phyloP scores from a whole-genome alignment of 2,329 filamentous ascomycete species.

The Penicillium sp. region DNA sequence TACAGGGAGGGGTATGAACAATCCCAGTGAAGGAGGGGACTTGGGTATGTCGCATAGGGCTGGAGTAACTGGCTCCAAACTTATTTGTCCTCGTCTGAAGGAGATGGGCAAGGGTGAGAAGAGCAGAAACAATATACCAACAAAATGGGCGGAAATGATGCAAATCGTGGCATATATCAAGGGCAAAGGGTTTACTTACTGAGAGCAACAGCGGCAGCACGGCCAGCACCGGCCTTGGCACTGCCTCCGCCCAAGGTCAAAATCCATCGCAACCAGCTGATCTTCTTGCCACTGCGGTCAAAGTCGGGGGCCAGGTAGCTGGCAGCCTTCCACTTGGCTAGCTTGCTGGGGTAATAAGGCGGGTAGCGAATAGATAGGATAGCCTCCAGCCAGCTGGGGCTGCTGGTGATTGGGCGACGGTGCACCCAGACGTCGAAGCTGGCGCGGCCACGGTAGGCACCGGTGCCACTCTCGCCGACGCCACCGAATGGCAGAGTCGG shows the following conservation, averaged over 20 bases:
- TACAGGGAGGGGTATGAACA: slow-evolving; percentile 10
- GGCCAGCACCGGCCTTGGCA: slow-evolving; percentile 33
- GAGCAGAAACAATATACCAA: not conserved
- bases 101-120: slow-evolving; percentile 7
- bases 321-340: slow-evolving; percentile 49
- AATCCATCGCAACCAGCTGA: slow-evolving; percentile 38
- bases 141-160: slow-evolving; percentile 3
- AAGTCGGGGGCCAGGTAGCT: slow-evolving; percentile 54
- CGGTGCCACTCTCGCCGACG: slow-evolving; percentile 71
- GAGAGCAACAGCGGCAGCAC: slow-evolving; percentile 35
- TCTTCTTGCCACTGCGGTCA: slow-evolving; percentile 51
- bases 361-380: slow-evolving; percentile 56
- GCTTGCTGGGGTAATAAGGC: slow-evolving; percentile 56
- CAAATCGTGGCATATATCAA: slow-evolving; percentile 6
- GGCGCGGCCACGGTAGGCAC: slow-evolving; percentile 71
- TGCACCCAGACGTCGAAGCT: slow-evolving; percentile 60
- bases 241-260: slow-evolving; percentile 41
- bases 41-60: not conserved
- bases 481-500: slow-evolving; percentile 74
- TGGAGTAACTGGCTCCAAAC: not conserved
- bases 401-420: slow-evolving; percentile 54
- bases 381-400: slow-evolving; percentile 57
- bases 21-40: not conserved
- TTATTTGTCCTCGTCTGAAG: slow-evolving; percentile 9
- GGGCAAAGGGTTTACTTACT: slow-evolving; percentile 34